Evolutionary conservation across 23 red algal species (phyloP).

Genomic region (Gracilaria gracilis): DNA sequence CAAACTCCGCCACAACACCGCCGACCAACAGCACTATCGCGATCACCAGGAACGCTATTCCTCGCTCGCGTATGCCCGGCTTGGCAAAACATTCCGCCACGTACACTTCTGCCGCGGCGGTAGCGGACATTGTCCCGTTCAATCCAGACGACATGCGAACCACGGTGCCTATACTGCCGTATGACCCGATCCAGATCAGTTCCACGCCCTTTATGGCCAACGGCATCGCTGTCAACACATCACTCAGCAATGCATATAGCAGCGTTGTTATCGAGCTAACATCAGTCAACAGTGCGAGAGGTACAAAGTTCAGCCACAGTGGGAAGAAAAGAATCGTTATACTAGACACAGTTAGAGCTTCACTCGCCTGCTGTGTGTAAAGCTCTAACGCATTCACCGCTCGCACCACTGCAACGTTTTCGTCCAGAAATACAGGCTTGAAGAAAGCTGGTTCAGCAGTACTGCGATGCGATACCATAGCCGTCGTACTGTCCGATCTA

Average conservation of each 20-base stretch:
- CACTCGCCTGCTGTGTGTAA: constrained; percentile 4
- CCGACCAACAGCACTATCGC: constrained; percentile 15
- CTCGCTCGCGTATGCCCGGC: background rate
- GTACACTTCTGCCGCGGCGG: constrained; percentile 39
- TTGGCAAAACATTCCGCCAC: background rate
- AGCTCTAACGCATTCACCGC: background rate
- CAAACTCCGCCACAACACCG: constrained; percentile 17
- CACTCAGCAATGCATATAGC: constrained; percentile 41
- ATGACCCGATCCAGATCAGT: constrained; percentile 28
- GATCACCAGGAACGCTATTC: constrained; percentile 7
- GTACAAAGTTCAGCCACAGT: constrained; percentile 30
- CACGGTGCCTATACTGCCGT: background rate
- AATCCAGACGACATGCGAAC: constrained; percentile 9
- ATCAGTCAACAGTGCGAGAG: constrained; percentile 42
- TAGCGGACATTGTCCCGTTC: background rate
- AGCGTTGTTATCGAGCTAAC: constrained; percentile 12
- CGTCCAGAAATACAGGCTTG: constrained; percentile 16
- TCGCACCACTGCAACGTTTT: constrained; percentile 15
- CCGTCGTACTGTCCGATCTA: background rate
- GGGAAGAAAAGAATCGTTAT: constrained; percentile 40
- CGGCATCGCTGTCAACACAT: constrained; percentile 47
- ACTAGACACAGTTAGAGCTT: constrained; percentile 25
- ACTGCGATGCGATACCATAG: background rate
- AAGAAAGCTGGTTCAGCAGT: constrained; percentile 9
- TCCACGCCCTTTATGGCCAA: constrained; percentile 45